These are phyloP conservation scores for Penicillium frequentans DNA, from an alignment of 2,329 filamentous ascomycete genomes.

Conservation along the genomic window DNA sequence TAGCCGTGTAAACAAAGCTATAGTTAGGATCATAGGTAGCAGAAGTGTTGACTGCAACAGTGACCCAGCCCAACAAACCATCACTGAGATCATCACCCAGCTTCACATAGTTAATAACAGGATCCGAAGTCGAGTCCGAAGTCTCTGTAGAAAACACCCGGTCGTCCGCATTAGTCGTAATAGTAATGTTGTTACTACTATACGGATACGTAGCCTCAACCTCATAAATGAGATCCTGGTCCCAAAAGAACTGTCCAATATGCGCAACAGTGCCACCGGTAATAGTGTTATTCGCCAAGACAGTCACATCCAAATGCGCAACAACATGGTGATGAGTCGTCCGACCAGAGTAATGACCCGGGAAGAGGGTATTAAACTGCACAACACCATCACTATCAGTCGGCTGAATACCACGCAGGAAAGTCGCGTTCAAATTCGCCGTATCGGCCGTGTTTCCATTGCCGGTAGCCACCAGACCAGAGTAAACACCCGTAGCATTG, in stretches of 20 bases:
- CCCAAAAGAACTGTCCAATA: conserved; percentile 62
- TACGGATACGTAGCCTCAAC: conserved; percentile 48
- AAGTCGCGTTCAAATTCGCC: conserved; percentile 40
- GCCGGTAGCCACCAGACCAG: conserved; percentile 24
- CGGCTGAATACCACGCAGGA: conserved; percentile 44
- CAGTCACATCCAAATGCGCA: conserved; percentile 21
- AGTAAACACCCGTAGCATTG: conserved; percentile 46
- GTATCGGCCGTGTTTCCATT: conserved; percentile 29
- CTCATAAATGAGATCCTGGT: conserved; percentile 53
- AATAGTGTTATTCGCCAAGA: conserved; percentile 41
- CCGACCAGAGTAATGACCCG: conserved; percentile 45
- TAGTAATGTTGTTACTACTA: conserved; percentile 21
- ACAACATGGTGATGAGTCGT: conserved; percentile 32
- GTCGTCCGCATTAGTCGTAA: conserved; percentile 44
- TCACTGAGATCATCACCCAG: conserved; percentile 53
- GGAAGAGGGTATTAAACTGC: conserved; percentile 43
- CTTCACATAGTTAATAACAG: conserved; percentile 55
- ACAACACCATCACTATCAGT: conserved; percentile 44
- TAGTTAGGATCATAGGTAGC: conserved; percentile 9
- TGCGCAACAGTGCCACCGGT: conserved; percentile 53
- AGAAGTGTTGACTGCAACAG: conserved; percentile 10
- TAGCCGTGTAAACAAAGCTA: conserved; percentile 7
- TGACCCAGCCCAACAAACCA: conserved; percentile 29
- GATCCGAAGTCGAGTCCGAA: conserved; percentile 50
- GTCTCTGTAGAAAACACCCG: conserved; percentile 48